Evolutionary conservation across 2,329 filamentous ascomycete species (phyloP).

Genomic region (Raffaelea albimanens): DNA sequence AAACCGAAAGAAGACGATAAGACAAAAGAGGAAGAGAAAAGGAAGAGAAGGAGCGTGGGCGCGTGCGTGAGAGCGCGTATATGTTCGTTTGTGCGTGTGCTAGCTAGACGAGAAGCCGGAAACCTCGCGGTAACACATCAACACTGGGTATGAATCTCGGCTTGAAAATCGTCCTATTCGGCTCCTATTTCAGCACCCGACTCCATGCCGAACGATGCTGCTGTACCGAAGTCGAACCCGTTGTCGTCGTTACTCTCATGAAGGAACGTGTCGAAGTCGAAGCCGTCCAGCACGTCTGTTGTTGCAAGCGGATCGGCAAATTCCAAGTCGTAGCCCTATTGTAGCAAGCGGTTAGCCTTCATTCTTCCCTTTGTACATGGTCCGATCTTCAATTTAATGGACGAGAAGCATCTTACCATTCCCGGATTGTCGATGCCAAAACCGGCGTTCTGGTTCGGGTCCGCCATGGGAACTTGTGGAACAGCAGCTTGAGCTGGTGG

Average conservation of each 20-base stretch:
- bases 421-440: constrained; percentile 33
- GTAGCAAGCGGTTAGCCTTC: constrained; percentile 10
- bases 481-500: constrained; percentile 31
- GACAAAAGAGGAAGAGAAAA: not conserved
- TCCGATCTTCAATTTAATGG: constrained; percentile 4
- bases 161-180: constrained; percentile 5
- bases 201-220: constrained; percentile 44
- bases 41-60: too few species aligned
- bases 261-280: constrained; percentile 61
- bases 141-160: not conserved
- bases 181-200: constrained; percentile 35
- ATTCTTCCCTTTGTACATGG: not conserved
- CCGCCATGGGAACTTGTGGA: constrained; percentile 33
- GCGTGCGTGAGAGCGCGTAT: too few species aligned
- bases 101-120: not conserved
- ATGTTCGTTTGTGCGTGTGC: not conserved
- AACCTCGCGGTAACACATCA: not conserved
- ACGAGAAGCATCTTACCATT: constrained; percentile 43
- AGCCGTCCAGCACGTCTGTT: constrained; percentile 53
- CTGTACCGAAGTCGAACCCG: constrained; percentile 43
- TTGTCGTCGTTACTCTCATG: constrained; percentile 44
- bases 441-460: constrained; percentile 33
- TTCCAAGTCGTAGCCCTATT: constrained; percentile 40
- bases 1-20: not conserved
- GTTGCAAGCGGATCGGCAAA: constrained; percentile 45